Evolutionary conservation across 1,139 yeast species (phyloP), one percentile per base, ranked within the genome.

Genomic region (Geotrichum bryndzae): DNA sequence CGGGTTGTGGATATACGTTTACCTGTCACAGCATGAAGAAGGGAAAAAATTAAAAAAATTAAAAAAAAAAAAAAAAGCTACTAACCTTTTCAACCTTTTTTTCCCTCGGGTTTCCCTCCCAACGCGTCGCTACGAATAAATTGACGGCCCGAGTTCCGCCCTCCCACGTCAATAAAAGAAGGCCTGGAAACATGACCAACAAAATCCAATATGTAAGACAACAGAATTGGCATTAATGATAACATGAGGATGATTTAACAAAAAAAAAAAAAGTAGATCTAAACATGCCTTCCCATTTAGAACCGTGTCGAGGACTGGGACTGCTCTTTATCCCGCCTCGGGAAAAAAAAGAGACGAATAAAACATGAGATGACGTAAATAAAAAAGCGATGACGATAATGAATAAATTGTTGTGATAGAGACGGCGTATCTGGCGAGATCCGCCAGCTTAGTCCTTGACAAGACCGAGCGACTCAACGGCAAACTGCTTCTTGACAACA

Each of bases 381-480:
- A 33, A 27, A 33, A 38, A 22, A 35, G 35, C 13, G 35, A 25
- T 41, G 41, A 25, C 25, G 56, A 38, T 15, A 38, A 27, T 27
- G 46, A 41, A n/a, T 41, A n/a, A 41, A 15, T 13, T 15, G 45
- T 41, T 5, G n/a, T 41, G 22, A 41, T 1, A 41, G 46, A 41
- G 46, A 41, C 46, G 46, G 22, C 46, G 22, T 6, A 27, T 27
- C 31, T 6, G 18, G 15, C 23, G 13, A 41, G 22, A 8, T 7
- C 5, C 27, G n/a, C 25, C 29, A 33, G 25, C 41, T 54, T 64
- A 61, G 53, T 63, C 67, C 53, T 69, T 67, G 53, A 72, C 70
- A 38, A 73, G 63, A 1, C 75, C 74, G 4, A 72, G 65, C 2
- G 66, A 67, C 58, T 72, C 72, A 18, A 73, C 72, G 13, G 71